Evolutionary conservation across 1,284 basidiomycete genomes (phyloP).

Genomic region (Anthracocystis panici-leucophaei): DNA sequence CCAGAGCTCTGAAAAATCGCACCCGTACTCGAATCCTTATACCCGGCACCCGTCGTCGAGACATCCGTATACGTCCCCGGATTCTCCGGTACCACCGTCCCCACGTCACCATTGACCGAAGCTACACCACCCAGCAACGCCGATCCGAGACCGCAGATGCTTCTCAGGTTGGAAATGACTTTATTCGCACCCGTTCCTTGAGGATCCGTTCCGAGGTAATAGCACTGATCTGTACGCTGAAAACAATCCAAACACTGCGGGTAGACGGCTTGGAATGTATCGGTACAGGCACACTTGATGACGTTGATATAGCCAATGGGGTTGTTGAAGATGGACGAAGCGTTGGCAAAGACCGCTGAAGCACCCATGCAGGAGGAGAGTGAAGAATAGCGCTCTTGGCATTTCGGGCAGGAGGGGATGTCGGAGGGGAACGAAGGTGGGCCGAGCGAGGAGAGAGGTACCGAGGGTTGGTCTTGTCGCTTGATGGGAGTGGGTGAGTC

Average conservation of each 20-base stretch:
- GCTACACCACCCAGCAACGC: constrained; percentile 57
- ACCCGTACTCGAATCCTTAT: constrained; percentile 48
- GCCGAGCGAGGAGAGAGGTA: constrained; percentile 45
- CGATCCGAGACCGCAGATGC: constrained; percentile 53
- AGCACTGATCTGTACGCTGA: constrained; percentile 59
- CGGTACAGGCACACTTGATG: constrained; percentile 78
- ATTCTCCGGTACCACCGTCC: constrained; percentile 15
- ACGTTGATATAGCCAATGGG: constrained; percentile 68
- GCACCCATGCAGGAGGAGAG: constrained; percentile 60
- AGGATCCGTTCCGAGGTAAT: constrained; percentile 59
- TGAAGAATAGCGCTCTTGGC: constrained; percentile 49
- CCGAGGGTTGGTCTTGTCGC: constrained; percentile 44
- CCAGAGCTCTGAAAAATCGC: constrained; percentile 41
- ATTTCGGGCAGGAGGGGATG: constrained; percentile 57
- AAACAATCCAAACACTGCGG: constrained; percentile 79
- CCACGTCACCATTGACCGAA: constrained; percentile 35
- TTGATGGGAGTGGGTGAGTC: constrained; percentile 10
- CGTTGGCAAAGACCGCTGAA: constrained; percentile 51
- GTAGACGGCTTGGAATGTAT: constrained; percentile 77
- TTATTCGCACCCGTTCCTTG: constrained; percentile 55
- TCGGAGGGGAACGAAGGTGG: constrained; percentile 53
- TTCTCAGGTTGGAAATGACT: constrained; percentile 53
- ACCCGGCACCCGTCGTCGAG: constrained; percentile 36
- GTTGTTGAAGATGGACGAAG: constrained; percentile 57
- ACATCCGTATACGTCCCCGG: constrained; percentile 52